Conservation (phyloP, 2,329 filamentous ascomycete genomes). For the Nectriaceae sp. region DNA sequence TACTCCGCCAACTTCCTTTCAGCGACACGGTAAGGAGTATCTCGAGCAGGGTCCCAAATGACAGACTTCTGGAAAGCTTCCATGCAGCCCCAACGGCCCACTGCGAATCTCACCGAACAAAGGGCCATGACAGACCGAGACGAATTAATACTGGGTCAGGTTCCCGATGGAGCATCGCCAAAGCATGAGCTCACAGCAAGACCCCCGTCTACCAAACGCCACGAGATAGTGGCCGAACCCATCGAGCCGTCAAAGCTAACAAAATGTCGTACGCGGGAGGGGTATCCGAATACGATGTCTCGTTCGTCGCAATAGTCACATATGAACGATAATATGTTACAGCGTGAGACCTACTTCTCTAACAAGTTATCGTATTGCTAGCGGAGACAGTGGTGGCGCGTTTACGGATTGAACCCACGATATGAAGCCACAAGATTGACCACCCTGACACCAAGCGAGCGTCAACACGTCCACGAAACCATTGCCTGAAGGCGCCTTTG, state of each 20-base stretch:
- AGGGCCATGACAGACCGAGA: slow-evolving; percentile 18
- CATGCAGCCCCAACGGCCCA: slow-evolving; percentile 24
- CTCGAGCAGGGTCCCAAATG: slow-evolving; percentile 15
- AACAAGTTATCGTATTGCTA: no score
- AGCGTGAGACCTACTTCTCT: no score
- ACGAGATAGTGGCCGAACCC: no score
- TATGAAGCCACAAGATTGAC: background rate
- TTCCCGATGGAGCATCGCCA: background rate
- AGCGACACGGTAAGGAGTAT: slow-evolving; percentile 17
- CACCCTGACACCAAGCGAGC: background rate
- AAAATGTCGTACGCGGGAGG: no score
- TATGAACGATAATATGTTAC: background rate
- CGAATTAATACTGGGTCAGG: background rate
- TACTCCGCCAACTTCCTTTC: background rate
- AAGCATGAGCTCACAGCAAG: background rate
- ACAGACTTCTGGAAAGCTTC: slow-evolving; percentile 34
- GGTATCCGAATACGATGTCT: no score
- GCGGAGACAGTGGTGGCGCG: no score
- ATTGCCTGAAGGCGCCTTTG: no score
- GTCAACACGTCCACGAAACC: background rate
- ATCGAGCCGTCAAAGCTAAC: no score
- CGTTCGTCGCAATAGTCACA: background rate
- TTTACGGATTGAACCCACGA: no score
- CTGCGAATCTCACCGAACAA: slow-evolving; percentile 19
- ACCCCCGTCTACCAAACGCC: no score